Conservation (phyloP, 495 filamentous ascomycete genomes). For the Penicillium paradoxum region DNA sequence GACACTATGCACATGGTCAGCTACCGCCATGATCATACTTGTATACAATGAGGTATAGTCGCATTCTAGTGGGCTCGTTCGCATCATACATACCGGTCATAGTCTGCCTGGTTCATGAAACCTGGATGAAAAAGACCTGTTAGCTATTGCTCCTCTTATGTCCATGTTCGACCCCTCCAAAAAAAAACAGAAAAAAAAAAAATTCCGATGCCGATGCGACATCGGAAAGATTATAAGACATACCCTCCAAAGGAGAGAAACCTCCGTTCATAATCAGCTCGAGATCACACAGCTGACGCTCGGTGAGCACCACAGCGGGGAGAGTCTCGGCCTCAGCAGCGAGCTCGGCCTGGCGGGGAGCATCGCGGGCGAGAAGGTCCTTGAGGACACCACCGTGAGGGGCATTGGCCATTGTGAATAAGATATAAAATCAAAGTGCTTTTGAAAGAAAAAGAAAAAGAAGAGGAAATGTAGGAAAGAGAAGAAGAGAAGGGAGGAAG, state of each 20-base stretch:
- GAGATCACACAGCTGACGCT: constrained; percentile 95
- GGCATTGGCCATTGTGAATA: constrained; percentile 61
- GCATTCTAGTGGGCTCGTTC: constrained; percentile 10
- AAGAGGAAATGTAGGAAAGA: background rate
- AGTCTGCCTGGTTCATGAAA: constrained; percentile 96
- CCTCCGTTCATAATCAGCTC: constrained; percentile 95
- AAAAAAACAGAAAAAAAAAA: background rate
- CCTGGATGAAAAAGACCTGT: constrained; percentile 48
- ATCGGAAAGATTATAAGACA: too few species aligned
- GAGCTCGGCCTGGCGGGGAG: constrained; percentile 68
- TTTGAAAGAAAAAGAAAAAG: constrained; percentile 3
- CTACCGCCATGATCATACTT: background rate
- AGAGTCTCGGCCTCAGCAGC: constrained; percentile 78
- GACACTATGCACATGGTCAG: constrained; percentile 53
- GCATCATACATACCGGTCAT: constrained; percentile 65
- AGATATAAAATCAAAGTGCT: background rate
- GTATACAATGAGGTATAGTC: background rate
- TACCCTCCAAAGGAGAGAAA: constrained; percentile 95
- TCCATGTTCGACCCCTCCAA: constrained; percentile 5
- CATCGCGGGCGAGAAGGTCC: constrained; percentile 91
- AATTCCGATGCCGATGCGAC: too few species aligned
- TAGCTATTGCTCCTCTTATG: constrained; percentile 29
- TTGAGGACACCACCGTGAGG: constrained; percentile 97
- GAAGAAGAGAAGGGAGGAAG: constrained; percentile 1
- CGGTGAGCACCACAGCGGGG: constrained; percentile 76